phyloP scores from a whole-genome alignment of 2,329 filamentous ascomycete species.

The Penicillium sp. region DNA sequence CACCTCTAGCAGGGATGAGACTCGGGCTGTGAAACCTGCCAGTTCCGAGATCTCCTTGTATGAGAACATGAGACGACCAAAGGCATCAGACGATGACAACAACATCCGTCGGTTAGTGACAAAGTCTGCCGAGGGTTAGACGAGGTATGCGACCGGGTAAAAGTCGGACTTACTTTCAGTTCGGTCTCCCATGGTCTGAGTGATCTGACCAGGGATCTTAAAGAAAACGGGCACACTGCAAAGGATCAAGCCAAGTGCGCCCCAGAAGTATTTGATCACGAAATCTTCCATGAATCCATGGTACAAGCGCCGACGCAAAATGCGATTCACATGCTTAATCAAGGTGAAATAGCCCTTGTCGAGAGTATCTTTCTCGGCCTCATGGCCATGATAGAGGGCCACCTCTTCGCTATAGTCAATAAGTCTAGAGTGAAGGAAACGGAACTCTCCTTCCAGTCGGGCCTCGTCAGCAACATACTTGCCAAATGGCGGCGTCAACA shows the following conservation, averaged over 20 bases:
- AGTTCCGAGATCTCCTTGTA: slow-evolving; percentile 97
- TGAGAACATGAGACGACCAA: slow-evolving; percentile 94
- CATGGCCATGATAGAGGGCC: slow-evolving; percentile 86
- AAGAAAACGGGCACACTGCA: slow-evolving; percentile 97
- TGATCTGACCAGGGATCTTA: slow-evolving; percentile 73
- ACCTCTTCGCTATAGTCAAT: slow-evolving; percentile 97
- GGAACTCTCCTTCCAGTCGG: slow-evolving; percentile 89
- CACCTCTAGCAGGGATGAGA: slow-evolving; percentile 84
- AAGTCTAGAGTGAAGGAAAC: slow-evolving; percentile 88
- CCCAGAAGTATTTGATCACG: slow-evolving; percentile 99
- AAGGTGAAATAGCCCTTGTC: slow-evolving; percentile 99
- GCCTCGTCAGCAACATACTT: slow-evolving; percentile 98
- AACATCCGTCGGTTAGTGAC: slow-evolving; percentile 93
- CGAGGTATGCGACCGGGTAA: not conserved
- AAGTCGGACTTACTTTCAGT: slow-evolving; percentile 55
- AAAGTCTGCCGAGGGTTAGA: slow-evolving; percentile 57
- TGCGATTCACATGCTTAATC: slow-evolving; percentile 98
- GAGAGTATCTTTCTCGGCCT: slow-evolving; percentile 91
- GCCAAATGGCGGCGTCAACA: slow-evolving; percentile 91
- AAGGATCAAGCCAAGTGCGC: slow-evolving; percentile 82
- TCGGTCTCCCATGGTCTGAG: slow-evolving; percentile 52
- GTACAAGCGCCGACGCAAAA: slow-evolving; percentile 84
- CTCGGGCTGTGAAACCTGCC: slow-evolving; percentile 90
- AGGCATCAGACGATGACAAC: slow-evolving; percentile 89
- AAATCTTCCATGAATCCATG: slow-evolving; percentile 99